Base-by-base conservation (phyloP, 1,284 basidiomycete species). In the Cryptococcus sp. region DNA sequence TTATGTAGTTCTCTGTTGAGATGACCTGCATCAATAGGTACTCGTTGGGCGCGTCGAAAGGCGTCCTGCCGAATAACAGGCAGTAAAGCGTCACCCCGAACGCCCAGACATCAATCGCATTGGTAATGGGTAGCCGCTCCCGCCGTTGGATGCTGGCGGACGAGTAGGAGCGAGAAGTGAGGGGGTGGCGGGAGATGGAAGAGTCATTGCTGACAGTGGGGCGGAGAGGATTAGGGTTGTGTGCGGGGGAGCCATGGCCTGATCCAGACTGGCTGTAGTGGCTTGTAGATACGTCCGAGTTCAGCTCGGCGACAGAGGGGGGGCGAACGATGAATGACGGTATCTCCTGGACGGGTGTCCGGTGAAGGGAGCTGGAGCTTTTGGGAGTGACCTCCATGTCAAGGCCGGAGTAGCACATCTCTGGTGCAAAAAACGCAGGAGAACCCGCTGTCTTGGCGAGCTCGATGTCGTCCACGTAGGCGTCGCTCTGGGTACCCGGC, bases 91-190 rank as follows among this genome's bases (percentile, higher is more conserved):
- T 98, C 37, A 98, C 89, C n/a, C 96, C 96, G 8, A 99, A 83
- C 0, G 96, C 94, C 95, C 95, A 99, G n/a, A 98, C 85, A 70
- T 99, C 96, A 72, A 98, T 96, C 4, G 92, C 88, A 72, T 95
- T 93, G 38, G 93, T 95, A 62, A 98, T 89, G 1, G 83, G 82
- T 2, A 85, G 86, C 21, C 86, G 82, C 43, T 69, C 64, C n/a
- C 60, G 50, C 4, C 60, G 54, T 9, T 60, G 58, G n/a, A 65
- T 47, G 1, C 67, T 66, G 1, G 57, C 49, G 6, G 56, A 59
- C 24, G 77, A 71, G 9, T 56, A 52, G 1, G 71, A 65, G 18
- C 74, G 60, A 1, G 56, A 46, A 1, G 69, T 65, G 3, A 42
- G 23, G 12, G 77, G 70, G 45, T 53, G 63, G 60, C 59, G 70